Evolutionary conservation across 1,284 basidiomycete species (phyloP).

Genomic region (Trametes versicolor): DNA sequence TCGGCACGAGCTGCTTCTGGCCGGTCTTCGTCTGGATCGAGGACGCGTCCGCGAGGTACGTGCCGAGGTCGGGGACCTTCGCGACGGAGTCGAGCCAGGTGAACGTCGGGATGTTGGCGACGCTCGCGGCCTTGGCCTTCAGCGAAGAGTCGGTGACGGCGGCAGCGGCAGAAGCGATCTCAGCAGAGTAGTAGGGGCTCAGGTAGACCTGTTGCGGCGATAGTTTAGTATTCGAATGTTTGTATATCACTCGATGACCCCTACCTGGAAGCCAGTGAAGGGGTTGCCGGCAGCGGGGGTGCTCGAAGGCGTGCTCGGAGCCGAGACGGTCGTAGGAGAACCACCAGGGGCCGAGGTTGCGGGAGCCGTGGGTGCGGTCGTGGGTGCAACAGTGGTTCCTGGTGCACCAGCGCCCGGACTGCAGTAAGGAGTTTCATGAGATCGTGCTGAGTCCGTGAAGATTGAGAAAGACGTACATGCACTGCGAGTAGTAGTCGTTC

Average conservation of each 20-base stretch:
- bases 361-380: slow-evolving; percentile 16
- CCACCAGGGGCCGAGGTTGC: slow-evolving; percentile 36
- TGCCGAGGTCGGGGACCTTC: slow-evolving; percentile 60
- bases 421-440: neutral
- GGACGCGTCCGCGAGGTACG: slow-evolving; percentile 62
- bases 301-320: slow-evolving; percentile 38
- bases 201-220: slow-evolving; percentile 51
- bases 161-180: slow-evolving; percentile 60
- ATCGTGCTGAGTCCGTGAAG: no score
- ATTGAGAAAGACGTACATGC: slow-evolving; percentile 52
- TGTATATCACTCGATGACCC: slow-evolving; percentile 33
- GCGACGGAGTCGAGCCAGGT: slow-evolving; percentile 66
- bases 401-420: slow-evolving; percentile 9
- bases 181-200: slow-evolving; percentile 61
- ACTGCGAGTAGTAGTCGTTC: slow-evolving; percentile 67
- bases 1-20: slow-evolving; percentile 63
- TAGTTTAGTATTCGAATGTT: neutral
- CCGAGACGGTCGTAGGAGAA: slow-evolving; percentile 34
- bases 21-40: slow-evolving; percentile 54
- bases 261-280: slow-evolving; percentile 54
- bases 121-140: slow-evolving; percentile 57
- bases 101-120: slow-evolving; percentile 67
- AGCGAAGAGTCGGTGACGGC: slow-evolving; percentile 58
- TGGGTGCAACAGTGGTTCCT: slow-evolving; percentile 16
- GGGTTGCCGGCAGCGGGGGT: slow-evolving; percentile 60